phyloP scores from a whole-genome alignment of 208 protist species.

The Jaenimonas drosophilae region DNA sequence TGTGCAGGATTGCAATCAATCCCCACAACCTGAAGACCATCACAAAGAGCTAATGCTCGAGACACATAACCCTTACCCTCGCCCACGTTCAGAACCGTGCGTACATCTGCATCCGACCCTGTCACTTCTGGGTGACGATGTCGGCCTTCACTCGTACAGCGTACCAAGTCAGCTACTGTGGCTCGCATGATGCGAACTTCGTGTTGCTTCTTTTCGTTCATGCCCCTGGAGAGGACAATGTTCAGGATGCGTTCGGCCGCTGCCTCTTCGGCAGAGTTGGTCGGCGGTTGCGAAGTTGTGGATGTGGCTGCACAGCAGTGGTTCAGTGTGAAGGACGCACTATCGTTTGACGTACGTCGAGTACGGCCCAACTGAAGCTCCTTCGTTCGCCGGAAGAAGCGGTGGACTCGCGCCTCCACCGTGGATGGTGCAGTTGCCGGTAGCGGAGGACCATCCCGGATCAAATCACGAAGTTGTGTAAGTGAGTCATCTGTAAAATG shows the following conservation, averaged over 20 bases:
- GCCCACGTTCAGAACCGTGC: conserved; percentile 80
- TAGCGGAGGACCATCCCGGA: conserved; percentile 34
- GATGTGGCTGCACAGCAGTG: no score
- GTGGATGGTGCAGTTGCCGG: no score
- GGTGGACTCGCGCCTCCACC: no score
- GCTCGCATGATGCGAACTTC: conserved; percentile 77
- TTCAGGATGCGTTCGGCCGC: conserved; percentile 19
- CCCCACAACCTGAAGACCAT: conserved; percentile 69
- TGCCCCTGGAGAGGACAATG: conserved; percentile 49
- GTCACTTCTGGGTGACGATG: not conserved
- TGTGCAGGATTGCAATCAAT: conserved; percentile 86
- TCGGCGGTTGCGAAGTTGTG: no score
- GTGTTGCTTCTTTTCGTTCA: conserved; percentile 83
- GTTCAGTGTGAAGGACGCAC: not conserved
- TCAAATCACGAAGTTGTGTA: no score
- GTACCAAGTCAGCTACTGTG: conserved; percentile 43
- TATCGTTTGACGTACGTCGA: not conserved
- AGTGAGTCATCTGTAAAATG: no score
- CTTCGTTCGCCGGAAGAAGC: conserved; percentile 19
- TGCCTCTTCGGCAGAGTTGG: not conserved
- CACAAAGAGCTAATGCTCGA: conserved; percentile 63
- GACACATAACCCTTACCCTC: conserved; percentile 89
- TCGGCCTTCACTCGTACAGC: conserved; percentile 15
- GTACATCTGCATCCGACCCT: conserved; percentile 7
- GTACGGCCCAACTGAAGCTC: conserved; percentile 10